These are phyloP conservation scores for Heracleum sosnowskyi DNA, from an alignment of 129 eudicot genomes.

Conservation along the genomic window DNA sequence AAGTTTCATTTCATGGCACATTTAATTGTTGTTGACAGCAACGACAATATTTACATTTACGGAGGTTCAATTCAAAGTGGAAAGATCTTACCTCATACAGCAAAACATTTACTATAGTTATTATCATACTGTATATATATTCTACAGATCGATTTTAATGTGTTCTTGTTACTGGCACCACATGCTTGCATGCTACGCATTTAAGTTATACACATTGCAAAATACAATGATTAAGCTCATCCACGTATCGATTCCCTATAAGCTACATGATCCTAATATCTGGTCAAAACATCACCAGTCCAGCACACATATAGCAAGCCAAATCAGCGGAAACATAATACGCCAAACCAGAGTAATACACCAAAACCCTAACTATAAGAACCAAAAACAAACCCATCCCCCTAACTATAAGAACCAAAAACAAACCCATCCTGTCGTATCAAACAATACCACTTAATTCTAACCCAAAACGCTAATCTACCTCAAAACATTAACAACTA, in stretches of 20 bases:
- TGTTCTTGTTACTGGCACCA: too few relatives aligned
- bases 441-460: background rate
- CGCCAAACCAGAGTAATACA: background rate
- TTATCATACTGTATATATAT: too few relatives aligned
- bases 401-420: background rate
- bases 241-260: background rate
- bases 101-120: too few relatives aligned
- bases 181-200: background rate
- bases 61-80: background rate
- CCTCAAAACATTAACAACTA: too few relatives aligned
- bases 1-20: background rate
- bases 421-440: background rate
- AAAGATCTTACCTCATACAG: background rate
- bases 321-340: background rate
- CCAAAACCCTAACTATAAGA: background rate
- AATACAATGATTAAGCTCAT: background rate
- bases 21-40: background rate
- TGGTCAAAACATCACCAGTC: background rate
- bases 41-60: background rate
- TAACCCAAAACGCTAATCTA: background rate
- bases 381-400: background rate
- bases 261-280: background rate
- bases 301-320: background rate
- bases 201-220: background rate
- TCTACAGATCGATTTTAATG: too few relatives aligned